These are phyloP conservation scores for Staphylotrichum longicolle DNA, from an alignment of 495 filamentous ascomycete species.

Conservation along the genomic window DNA sequence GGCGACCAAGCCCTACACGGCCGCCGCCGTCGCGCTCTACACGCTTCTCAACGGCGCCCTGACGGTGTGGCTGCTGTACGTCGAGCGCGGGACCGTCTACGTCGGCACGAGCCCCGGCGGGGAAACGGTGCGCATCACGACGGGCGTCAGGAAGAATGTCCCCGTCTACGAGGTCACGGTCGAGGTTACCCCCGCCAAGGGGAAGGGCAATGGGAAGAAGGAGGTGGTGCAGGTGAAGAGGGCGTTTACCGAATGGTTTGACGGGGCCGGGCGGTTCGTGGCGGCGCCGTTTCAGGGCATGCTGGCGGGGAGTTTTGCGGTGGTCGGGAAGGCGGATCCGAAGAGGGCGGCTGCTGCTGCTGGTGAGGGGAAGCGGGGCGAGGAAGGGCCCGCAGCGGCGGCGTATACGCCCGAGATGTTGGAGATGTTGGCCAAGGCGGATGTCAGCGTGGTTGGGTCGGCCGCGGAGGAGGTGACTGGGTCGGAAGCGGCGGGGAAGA, in stretches of 20 bases:
- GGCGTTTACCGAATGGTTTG: constrained; percentile 85
- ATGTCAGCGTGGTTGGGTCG: constrained; percentile 27
- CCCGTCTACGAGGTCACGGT: constrained; percentile 75
- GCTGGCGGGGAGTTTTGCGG: constrained; percentile 66
- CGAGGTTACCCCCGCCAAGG: constrained; percentile 35
- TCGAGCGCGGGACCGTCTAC: constrained; percentile 82
- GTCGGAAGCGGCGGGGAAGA: constrained; percentile 33
- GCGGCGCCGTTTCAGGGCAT: constrained; percentile 79
- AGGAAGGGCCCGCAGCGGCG: constrained; percentile 17
- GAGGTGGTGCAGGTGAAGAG: constrained; percentile 57
- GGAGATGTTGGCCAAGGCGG: constrained; percentile 40
- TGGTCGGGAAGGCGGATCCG: constrained; percentile 67
- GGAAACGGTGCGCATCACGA: constrained; percentile 60
- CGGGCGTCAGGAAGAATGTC: constrained; percentile 69
- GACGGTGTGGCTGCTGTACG: constrained; percentile 81
- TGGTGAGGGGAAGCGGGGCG: constrained; percentile 8
- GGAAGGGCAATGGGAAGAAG: constrained; percentile 44
- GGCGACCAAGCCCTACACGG: constrained; percentile 68
- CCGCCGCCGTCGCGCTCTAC: constrained; percentile 74
- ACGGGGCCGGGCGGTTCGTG: constrained; percentile 75
- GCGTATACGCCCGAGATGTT: constrained; percentile 41
- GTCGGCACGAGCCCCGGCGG: constrained; percentile 53
- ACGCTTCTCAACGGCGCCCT: constrained; percentile 74
- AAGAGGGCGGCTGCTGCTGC: constrained; percentile 43
- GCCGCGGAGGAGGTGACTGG: constrained; percentile 30